These are phyloP conservation scores for Boechera retrofracta DNA, from an alignment of 345 rosid species.

Conservation along the genomic window DNA sequence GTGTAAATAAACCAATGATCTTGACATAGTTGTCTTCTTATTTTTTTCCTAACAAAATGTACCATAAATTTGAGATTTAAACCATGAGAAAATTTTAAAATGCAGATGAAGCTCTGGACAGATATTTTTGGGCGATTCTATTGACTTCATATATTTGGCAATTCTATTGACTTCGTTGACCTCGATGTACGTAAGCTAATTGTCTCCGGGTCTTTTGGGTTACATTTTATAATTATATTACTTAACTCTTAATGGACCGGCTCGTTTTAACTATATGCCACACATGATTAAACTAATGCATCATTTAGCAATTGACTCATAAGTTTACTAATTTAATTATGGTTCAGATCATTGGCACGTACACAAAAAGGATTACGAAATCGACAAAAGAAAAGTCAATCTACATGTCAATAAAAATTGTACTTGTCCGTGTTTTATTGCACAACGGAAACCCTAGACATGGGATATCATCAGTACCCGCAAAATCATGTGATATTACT, in stretches of 20 bases:
- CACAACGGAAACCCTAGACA: not conserved
- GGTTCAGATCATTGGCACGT: not conserved
- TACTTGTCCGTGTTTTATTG: not conserved
- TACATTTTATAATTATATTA: constrained; percentile 1
- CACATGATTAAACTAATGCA: constrained; percentile 15
- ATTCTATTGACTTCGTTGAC: constrained; percentile 37
- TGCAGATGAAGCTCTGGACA: not conserved
- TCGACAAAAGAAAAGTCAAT: not conserved
- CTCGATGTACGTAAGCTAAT: constrained; percentile 39
- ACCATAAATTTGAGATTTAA: not conserved
- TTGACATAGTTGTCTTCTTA: not conserved
- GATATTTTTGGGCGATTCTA: constrained; percentile 21
- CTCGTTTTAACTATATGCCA: constrained; percentile 28
- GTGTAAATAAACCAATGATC: not conserved
- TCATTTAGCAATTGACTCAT: constrained; percentile 13
- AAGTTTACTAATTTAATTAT: not conserved
- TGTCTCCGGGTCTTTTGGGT: constrained; percentile 38
- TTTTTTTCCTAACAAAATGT: constrained; percentile 7
- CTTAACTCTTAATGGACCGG: constrained; percentile 2
- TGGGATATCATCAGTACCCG: not conserved
- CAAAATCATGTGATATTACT: not conserved
- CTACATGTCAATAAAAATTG: not conserved
- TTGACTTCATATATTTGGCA: constrained; percentile 43
- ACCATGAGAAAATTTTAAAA: not conserved
- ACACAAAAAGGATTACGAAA: not conserved